Evolutionary conservation across 108 stramenopile genomes (phyloP).

Genomic region (Cylindrotheca fusiformis): DNA sequence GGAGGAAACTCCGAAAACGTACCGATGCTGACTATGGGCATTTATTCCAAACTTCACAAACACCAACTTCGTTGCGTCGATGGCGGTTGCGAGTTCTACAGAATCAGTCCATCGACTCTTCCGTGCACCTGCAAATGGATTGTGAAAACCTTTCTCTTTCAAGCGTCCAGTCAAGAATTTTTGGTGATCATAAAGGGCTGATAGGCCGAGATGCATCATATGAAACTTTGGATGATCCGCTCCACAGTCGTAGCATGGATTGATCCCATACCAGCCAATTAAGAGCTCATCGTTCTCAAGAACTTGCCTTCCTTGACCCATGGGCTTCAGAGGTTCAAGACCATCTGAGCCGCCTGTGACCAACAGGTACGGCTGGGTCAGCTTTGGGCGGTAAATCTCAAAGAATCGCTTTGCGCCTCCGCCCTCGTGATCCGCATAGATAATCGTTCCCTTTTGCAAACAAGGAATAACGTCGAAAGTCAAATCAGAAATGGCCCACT

Average conservation of each 20-base stretch:
- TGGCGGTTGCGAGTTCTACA: background rate
- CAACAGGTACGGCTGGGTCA: conserved; percentile 10
- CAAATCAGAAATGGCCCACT: conserved; percentile 5
- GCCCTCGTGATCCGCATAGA: conserved; percentile 4
- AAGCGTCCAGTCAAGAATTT: background rate
- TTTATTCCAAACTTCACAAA: conserved; percentile 22
- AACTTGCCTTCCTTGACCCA: conserved; percentile 1
- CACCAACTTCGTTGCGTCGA: background rate
- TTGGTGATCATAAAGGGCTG: background rate
- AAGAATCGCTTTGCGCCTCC: conserved; percentile 4
- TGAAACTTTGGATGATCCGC: conserved; percentile 6
- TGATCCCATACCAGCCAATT: conserved; percentile 14
- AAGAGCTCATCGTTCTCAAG: conserved; percentile 2
- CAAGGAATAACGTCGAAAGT: conserved; percentile 10
- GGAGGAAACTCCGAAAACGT: too few relatives aligned
- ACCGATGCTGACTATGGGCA: conserved; percentile 1
- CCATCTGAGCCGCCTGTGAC: conserved; percentile 10
- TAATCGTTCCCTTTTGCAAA: conserved; percentile 9
- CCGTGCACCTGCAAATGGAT: conserved; percentile 10
- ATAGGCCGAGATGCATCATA: conserved; percentile 10
- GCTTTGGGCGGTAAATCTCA: background rate
- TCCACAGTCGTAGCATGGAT: conserved; percentile 1
- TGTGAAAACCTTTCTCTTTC: background rate
- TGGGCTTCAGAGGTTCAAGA: background rate
- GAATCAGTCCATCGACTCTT: conserved; percentile 10